Evolutionary conservation across 1,284 basidiomycete genomes (phyloP), one percentile per base, ranked within the genome.

Genomic region (Moniliophthora roreri): DNA sequence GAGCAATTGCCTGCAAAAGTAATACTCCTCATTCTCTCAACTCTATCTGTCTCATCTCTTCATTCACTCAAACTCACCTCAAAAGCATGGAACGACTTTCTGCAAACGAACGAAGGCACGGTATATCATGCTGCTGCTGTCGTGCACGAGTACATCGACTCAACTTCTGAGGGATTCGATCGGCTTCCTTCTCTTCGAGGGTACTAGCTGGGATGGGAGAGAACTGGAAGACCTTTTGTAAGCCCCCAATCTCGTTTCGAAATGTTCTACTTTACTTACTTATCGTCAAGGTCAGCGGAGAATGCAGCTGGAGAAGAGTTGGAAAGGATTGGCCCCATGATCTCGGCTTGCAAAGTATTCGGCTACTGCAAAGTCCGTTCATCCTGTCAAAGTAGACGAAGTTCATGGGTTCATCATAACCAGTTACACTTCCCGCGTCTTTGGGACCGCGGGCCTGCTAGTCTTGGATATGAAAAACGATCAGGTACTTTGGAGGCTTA

Each of bases 211-310:
- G 69, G 11, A 66, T 75, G 2, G n/a, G 26, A 13, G 52, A 53
- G 0, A 63, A 65, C 51, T 89, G 86, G 87, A 80, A 78, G 58
- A 68, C 72, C 20, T 75, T 85, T 40, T 88, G 87, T 88, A 63
- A 62, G 80, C 72, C 2, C 24, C 28, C 9, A 26, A 48, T 26
- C 18, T 26, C 15, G 35, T 50, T 42, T 20, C 21, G 24, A 26
- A 38, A 40, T 35, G 24, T 39, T 42, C 41, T 42, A 44, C n/a
- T 16, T 59, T 60, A 52, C 60, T 44, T 34, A 48, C 37, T 42
- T 46, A 34, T 35, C 21, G 26, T 32, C 21, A 57, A 87, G 83
- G 82, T 59, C 68, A 65, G 48, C 70, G 69, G 54, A 74, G 74
- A 36, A 59, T 73, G 16, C 67, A 73, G 49, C 70, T 85, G 41